Evolutionary conservation across 805 yeast species (phyloP).

Genomic region (Saturnispora dispora): DNA sequence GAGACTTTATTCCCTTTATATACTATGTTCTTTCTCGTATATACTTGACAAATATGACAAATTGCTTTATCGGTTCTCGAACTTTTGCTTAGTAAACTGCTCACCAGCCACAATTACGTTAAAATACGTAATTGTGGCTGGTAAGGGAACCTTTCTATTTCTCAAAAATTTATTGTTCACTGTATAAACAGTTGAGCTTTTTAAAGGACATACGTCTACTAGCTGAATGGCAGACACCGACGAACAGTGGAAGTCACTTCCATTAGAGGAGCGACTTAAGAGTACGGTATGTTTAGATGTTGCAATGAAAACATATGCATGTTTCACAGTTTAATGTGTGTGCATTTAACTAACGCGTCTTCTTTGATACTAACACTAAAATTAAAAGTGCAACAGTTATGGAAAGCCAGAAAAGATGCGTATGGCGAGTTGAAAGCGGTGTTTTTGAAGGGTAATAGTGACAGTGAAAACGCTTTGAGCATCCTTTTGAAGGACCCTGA

Average conservation of each 20-base stretch:
- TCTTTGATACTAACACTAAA: slow-evolving; percentile 1
- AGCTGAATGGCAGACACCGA: slow-evolving; percentile 30
- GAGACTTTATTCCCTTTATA: background rate
- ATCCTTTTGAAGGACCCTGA: slow-evolving; percentile 43
- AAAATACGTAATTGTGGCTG: background rate
- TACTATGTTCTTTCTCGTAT: background rate
- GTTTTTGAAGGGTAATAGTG: slow-evolving; percentile 29
- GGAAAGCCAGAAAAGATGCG: slow-evolving; percentile 83
- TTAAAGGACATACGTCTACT: background rate
- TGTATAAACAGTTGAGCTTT: background rate
- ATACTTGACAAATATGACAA: background rate
- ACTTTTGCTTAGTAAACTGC: background rate
- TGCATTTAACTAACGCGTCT: slow-evolving; percentile 6
- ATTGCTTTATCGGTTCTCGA: background rate
- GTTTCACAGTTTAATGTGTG: background rate
- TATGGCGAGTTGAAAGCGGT: slow-evolving; percentile 54
- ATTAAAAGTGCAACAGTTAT: slow-evolving; percentile 26
- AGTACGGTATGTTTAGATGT: slow-evolving; percentile 42
- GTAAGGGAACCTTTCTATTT: background rate
- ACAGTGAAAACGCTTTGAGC: background rate
- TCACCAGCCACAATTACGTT: background rate
- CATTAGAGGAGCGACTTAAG: slow-evolving; percentile 54
- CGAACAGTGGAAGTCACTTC: slow-evolving; percentile 52
- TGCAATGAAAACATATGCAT: background rate
- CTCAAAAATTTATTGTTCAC: background rate